Evolutionary conservation across 176 grass and related monocot species (phyloP).

Genomic region (Olyra latifolia): DNA sequence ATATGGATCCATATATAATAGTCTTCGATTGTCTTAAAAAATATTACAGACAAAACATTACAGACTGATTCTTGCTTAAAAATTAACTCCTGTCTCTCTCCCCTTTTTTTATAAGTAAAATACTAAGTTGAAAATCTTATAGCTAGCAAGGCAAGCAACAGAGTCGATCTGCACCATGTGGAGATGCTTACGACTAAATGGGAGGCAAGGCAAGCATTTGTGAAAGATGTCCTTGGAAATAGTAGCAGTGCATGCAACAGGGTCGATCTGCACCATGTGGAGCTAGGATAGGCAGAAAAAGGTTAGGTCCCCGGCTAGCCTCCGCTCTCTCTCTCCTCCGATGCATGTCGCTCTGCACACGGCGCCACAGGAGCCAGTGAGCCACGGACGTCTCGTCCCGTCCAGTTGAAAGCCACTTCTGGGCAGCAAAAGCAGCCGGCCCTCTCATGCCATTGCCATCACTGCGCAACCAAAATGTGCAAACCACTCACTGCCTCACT

Average conservation of each 20-base stretch:
- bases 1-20: too few relatives aligned
- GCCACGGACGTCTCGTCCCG: neutral
- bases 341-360: neutral
- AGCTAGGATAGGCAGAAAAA: neutral
- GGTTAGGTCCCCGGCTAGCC: neutral
- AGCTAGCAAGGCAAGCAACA: too few relatives aligned
- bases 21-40: too few relatives aligned
- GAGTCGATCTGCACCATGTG: too few relatives aligned
- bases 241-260: neutral
- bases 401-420: slow-evolving; percentile 28
- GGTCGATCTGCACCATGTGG: neutral
- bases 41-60: too few relatives aligned
- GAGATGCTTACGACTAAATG: too few relatives aligned
- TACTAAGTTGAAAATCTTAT: too few relatives aligned
- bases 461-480: slow-evolving; percentile 3
- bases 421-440: neutral
- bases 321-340: neutral
- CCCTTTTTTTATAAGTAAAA: too few relatives aligned
- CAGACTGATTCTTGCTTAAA: too few relatives aligned
- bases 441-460: too few relatives aligned
- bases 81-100: too few relatives aligned
- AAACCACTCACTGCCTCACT: slow-evolving; percentile 16
- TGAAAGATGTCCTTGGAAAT: neutral
- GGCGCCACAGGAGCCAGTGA: slow-evolving; percentile 17
- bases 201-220: neutral